phyloP scores from a whole-genome alignment of 139 green algal genomes.

The Micractinium sp. region DNA sequence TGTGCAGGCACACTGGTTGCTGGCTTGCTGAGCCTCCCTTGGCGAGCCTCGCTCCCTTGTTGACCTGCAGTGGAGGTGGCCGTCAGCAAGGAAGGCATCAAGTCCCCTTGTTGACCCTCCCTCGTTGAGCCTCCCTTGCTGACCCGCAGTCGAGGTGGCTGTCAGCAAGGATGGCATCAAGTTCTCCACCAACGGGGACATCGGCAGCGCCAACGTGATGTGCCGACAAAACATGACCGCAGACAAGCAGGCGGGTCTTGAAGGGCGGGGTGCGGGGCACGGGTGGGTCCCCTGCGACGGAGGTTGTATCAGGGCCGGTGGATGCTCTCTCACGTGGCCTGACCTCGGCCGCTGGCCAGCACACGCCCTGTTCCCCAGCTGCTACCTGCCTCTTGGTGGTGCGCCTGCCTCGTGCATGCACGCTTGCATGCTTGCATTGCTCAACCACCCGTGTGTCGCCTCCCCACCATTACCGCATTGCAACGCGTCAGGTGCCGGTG shows the following conservation, averaged over 20 bases:
- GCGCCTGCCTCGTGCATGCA: no score
- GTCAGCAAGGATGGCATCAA: slow-evolving; percentile 96
- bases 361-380: no score
- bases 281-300: no score
- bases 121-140: neutral
- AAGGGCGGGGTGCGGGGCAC: neutral
- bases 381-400: no score
- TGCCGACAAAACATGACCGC: slow-evolving; percentile 59
- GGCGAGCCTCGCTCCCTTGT: neutral
- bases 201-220: slow-evolving; percentile 93
- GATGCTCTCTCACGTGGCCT: no score
- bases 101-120: slow-evolving; percentile 52
- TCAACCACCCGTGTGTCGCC: no score
- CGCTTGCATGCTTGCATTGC: no score
- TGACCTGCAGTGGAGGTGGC: slow-evolving; percentile 65
- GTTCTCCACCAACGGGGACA: slow-evolving; percentile 93
- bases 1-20: neutral
- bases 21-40: neutral
- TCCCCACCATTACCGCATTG: no score
- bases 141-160: slow-evolving; percentile 67
- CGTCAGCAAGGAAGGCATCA: slow-evolving; percentile 95
- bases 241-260: neutral
- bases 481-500: no score
- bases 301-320: no score
- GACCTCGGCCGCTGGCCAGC: no score